phyloP scores from a whole-genome alignment of 2,329 filamentous ascomycete species.

The Sphaerulina musiva region DNA sequence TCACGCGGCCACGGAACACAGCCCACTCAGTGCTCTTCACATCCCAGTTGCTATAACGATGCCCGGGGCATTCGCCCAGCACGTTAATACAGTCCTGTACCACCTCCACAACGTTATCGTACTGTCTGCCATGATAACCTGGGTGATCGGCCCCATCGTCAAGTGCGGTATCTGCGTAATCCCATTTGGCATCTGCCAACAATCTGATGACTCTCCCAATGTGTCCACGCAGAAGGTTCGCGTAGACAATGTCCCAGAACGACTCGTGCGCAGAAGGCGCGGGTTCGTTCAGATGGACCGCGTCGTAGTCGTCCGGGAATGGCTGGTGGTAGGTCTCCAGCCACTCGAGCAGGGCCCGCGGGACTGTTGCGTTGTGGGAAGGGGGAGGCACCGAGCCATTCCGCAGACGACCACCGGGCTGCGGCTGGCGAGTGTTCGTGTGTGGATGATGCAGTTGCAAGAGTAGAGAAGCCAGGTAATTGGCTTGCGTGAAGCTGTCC shows the following conservation, averaged over 20 bases:
- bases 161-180: slow-evolving; percentile 58
- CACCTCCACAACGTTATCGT: slow-evolving; percentile 65
- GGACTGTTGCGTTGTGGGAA: slow-evolving; percentile 41
- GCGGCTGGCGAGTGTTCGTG: slow-evolving; percentile 20
- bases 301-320: slow-evolving; percentile 59
- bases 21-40: slow-evolving; percentile 75
- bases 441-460: slow-evolving; percentile 71
- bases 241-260: slow-evolving; percentile 82
- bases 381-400: slow-evolving; percentile 4
- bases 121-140: slow-evolving; percentile 66
- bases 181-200: slow-evolving; percentile 70
- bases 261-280: slow-evolving; percentile 68
- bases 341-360: slow-evolving; percentile 78
- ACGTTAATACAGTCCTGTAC: slow-evolving; percentile 61
- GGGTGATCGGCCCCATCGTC: slow-evolving; percentile 53
- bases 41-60: slow-evolving; percentile 67
- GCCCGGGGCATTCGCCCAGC: slow-evolving; percentile 66
- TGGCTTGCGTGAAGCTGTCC: slow-evolving; percentile 63
- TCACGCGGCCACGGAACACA: slow-evolving; percentile 70
- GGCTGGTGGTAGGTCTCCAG: slow-evolving; percentile 67
- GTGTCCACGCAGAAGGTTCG: slow-evolving; percentile 67
- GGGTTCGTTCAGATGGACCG: slow-evolving; percentile 58
- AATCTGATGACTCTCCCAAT: slow-evolving; percentile 60
- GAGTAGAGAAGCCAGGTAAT: slow-evolving; percentile 69
- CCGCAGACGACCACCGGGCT: slow-evolving; percentile 1